Conservation (phyloP, 2,329 filamentous ascomycete species). For the Fusarium chaquense region DNA sequence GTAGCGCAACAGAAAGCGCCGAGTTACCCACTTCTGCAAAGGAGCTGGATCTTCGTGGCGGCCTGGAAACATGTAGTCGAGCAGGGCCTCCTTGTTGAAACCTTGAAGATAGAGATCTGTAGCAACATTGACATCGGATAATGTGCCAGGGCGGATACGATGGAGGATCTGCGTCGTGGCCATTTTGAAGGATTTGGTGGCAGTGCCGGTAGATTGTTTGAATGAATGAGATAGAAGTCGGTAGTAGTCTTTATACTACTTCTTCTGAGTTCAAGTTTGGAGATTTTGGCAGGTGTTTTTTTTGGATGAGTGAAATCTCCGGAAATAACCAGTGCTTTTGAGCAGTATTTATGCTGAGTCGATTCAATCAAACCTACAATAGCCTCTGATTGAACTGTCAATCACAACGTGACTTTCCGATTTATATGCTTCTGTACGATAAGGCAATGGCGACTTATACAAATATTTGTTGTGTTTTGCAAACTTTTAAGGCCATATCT, state of each 20-base stretch:
- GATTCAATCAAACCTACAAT: not conserved
- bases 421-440: not conserved
- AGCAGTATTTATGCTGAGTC: not conserved
- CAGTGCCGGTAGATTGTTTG: not conserved
- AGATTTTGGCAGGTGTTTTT: not conserved
- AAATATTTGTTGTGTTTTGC: not conserved
- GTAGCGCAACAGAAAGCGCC: constrained; percentile 50
- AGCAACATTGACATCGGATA: constrained; percentile 47
- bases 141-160: constrained; percentile 50
- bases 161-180: constrained; percentile 29
- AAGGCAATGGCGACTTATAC: not conserved
- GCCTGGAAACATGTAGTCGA: constrained; percentile 51
- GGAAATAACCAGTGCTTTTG: not conserved
- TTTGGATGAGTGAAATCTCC: not conserved
- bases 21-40: constrained; percentile 38
- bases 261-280: not conserved
- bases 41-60: constrained; percentile 39
- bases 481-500: not conserved
- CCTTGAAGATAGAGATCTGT: constrained; percentile 47
- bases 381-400: not conserved
- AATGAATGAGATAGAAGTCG: not conserved
- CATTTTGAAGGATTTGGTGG: constrained; percentile 20
- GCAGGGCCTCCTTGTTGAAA: constrained; percentile 49
- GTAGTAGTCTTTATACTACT: not conserved
- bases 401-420: not conserved